phyloP scores from a whole-genome alignment of 2,329 filamentous ascomycete genomes.

The Ophiocordyceps polyrhachis-furcata region DNA sequence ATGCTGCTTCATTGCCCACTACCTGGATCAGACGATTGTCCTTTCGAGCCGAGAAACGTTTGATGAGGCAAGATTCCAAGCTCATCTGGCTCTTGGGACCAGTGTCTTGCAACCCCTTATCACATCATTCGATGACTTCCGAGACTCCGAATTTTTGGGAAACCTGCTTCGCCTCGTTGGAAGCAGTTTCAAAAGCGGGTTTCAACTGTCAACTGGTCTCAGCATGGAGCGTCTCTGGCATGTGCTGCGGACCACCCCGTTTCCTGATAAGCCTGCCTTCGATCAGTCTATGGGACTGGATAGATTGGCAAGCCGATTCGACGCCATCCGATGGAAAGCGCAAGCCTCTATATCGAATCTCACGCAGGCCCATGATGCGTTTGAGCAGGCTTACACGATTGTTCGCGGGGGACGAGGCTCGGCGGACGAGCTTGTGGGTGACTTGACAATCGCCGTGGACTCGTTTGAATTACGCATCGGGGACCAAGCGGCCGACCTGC shows the following conservation, averaged over 20 bases:
- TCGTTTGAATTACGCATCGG: conserved; percentile 28
- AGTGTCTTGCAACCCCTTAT: conserved; percentile 20
- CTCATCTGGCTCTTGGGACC: conserved; percentile 35
- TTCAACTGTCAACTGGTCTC: conserved; percentile 55
- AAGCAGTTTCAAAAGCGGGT: conserved; percentile 46
- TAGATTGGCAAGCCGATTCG: conserved; percentile 38
- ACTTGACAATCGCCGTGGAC: conserved; percentile 31
- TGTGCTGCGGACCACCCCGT: conserved; percentile 43
- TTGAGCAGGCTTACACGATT: conserved; percentile 37
- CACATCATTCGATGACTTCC: conserved; percentile 6
- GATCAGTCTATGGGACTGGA: conserved; percentile 31
- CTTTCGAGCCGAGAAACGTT: conserved; percentile 28
- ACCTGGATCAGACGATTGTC: conserved; percentile 33
- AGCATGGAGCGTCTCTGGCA: conserved; percentile 71
- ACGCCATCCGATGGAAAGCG: conserved; percentile 39
- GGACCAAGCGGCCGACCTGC: conserved; percentile 19
- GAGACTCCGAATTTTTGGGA: conserved; percentile 18
- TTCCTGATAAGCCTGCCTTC: conserved; percentile 26
- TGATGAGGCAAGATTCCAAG: conserved; percentile 45
- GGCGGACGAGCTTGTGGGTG: conserved; percentile 27
- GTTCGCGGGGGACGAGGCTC: conserved; percentile 23
- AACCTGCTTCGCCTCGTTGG: conserved; percentile 24
- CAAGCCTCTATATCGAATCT: conserved; percentile 32
- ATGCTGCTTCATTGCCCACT: conserved; percentile 25
- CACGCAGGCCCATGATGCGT: conserved; percentile 30